phyloP scores from a whole-genome alignment of 345 rosid species.

The Boechera stricta region DNA sequence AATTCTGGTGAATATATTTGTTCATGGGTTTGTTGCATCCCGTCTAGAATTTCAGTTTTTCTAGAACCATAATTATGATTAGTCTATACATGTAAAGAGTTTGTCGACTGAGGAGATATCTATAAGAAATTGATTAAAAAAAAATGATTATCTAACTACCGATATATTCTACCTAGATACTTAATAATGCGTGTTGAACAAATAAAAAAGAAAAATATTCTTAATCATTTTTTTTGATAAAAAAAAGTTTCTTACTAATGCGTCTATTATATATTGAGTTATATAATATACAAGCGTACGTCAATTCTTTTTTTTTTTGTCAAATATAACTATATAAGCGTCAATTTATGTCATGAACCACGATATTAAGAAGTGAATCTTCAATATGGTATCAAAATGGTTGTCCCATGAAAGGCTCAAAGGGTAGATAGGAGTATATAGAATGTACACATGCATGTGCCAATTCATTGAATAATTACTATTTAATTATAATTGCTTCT shows the following conservation, averaged over 20 bases:
- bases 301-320: not conserved
- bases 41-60: not conserved
- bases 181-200: too few relatives aligned
- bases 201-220: not conserved
- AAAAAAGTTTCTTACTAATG: not conserved
- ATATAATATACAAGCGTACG: not conserved
- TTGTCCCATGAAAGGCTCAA: slow-evolving; percentile 37
- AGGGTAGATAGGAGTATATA: slow-evolving; percentile 31
- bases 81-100: too few relatives aligned
- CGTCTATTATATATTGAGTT: slow-evolving; percentile 2
- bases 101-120: slow-evolving; percentile 8
- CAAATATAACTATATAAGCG: slow-evolving; percentile 1
- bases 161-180: not conserved
- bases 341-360: slow-evolving; percentile 4
- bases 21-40: not conserved
- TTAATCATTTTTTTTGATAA: not conserved
- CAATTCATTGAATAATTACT: not conserved
- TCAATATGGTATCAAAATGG: slow-evolving; percentile 24
- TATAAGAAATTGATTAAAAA: not conserved
- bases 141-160: not conserved
- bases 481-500: not conserved
- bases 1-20: too few relatives aligned
- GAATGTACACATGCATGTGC: slow-evolving; percentile 33
- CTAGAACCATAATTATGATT: not conserved
- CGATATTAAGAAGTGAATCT: slow-evolving; percentile 20